Conservation (phyloP, 1,284 basidiomycete genomes). For the Fomitopsis pinicola region DNA sequence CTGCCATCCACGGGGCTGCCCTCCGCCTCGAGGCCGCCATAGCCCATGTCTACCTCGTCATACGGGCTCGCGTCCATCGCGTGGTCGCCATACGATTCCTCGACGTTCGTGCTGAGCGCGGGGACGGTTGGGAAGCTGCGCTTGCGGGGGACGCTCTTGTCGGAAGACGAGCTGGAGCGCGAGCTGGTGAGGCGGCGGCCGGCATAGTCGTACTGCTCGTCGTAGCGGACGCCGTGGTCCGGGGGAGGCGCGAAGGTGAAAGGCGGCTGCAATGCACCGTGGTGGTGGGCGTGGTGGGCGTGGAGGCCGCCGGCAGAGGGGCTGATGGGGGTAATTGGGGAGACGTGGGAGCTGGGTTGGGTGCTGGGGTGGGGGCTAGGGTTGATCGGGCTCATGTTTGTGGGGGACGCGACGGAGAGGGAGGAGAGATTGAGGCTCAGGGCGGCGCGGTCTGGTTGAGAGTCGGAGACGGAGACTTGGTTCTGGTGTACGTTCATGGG, state of each 20-base stretch:
- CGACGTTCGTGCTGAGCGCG: slow-evolving; percentile 33
- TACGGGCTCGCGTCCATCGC: slow-evolving; percentile 30
- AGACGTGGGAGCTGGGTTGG: slow-evolving; percentile 33
- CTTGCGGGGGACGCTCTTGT: slow-evolving; percentile 53
- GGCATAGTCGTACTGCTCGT: slow-evolving; percentile 28
- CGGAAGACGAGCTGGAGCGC: slow-evolving; percentile 37
- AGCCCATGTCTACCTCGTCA: slow-evolving; percentile 49
- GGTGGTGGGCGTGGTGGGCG: slow-evolving; percentile 27
- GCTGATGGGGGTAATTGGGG: slow-evolving; percentile 57
- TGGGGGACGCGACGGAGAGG: slow-evolving; percentile 59
- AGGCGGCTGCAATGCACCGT: slow-evolving; percentile 28
- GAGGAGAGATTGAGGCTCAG: slow-evolving; percentile 67
- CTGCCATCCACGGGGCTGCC: slow-evolving; percentile 55
- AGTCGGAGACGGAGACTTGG: slow-evolving; percentile 22
- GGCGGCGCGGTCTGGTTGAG: slow-evolving; percentile 25
- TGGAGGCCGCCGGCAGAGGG: slow-evolving; percentile 35
- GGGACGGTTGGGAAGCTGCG: slow-evolving; percentile 53
- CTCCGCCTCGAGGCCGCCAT: slow-evolving; percentile 30
- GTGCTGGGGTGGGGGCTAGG: slow-evolving; percentile 38
- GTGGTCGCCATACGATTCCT: slow-evolving; percentile 29
- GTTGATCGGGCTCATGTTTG: slow-evolving; percentile 56
- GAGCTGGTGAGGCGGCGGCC: slow-evolving; percentile 28
- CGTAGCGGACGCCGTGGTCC: slow-evolving; percentile 29
- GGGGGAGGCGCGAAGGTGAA: slow-evolving; percentile 39
- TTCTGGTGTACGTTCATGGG: slow-evolving; percentile 22